These are phyloP conservation scores for Wallacemonas collosoma DNA, from an alignment of 208 protist species.

Conservation along the genomic window DNA sequence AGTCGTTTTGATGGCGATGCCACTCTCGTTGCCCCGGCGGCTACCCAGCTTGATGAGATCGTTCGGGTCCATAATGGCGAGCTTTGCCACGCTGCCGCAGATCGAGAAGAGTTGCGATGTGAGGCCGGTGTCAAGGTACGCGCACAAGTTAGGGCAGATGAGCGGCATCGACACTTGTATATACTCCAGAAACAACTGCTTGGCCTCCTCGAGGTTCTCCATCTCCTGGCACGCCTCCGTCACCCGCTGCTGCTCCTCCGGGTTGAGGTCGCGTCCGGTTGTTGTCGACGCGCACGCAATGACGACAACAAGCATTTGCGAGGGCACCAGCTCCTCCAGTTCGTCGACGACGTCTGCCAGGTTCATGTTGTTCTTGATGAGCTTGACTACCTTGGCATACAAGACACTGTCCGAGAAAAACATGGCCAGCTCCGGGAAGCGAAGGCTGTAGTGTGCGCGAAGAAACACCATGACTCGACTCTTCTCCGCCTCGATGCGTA, in stretches of 20 bases:
- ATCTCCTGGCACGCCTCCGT: slow-evolving; percentile 89
- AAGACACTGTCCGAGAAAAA: slow-evolving; percentile 87
- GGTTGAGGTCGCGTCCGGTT: slow-evolving; percentile 57
- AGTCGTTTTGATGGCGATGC: slow-evolving; percentile 75
- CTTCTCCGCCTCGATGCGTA: slow-evolving; percentile 91
- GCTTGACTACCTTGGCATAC: slow-evolving; percentile 83
- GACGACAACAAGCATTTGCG: slow-evolving; percentile 85
- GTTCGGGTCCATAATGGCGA: slow-evolving; percentile 71
- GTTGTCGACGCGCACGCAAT: slow-evolving; percentile 90
- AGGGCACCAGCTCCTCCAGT: slow-evolving; percentile 83
- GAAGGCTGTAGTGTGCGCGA: slow-evolving; percentile 81
- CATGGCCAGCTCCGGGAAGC: slow-evolving; percentile 90
- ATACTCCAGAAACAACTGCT: slow-evolving; percentile 93
- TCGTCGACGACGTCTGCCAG: slow-evolving; percentile 61
- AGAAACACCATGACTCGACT: slow-evolving; percentile 87
- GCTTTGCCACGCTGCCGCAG: slow-evolving; percentile 66
- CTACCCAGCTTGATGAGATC: slow-evolving; percentile 79
- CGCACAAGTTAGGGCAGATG: slow-evolving; percentile 91
- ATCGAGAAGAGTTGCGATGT: slow-evolving; percentile 92
- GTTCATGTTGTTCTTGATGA: slow-evolving; percentile 86
- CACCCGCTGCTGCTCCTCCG: slow-evolving; percentile 64
- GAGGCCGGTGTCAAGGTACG: slow-evolving; percentile 90
- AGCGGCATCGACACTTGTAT: slow-evolving; percentile 92
- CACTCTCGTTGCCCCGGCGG: slow-evolving; percentile 55
- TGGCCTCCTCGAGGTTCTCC: slow-evolving; percentile 89